phyloP scores from a whole-genome alignment of 1,284 basidiomycete genomes.

The Apiotrichum porosum region DNA sequence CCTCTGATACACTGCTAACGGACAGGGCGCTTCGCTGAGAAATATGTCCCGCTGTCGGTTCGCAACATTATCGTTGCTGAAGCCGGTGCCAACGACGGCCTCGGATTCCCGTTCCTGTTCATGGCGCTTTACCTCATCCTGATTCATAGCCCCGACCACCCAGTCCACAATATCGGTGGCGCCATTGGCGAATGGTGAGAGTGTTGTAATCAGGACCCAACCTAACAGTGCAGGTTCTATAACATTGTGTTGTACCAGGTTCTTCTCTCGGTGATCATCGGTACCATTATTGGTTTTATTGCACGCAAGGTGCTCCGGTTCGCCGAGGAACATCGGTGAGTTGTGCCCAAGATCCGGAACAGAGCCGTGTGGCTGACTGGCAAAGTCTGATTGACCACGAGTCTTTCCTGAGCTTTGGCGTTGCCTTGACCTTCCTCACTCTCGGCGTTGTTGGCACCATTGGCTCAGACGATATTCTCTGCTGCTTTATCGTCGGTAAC shows the following conservation, averaged over 20 bases:
- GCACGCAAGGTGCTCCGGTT: constrained; percentile 37
- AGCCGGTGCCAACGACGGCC: constrained; percentile 60
- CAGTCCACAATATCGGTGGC: constrained; percentile 50
- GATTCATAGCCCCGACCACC: constrained; percentile 51
- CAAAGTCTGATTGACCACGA: constrained; percentile 46
- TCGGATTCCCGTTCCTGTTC: constrained; percentile 92
- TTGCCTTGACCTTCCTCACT: constrained; percentile 56
- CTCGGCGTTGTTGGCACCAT: constrained; percentile 78
- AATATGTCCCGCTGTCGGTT: constrained; percentile 43
- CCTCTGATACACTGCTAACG: no score
- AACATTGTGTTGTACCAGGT: constrained; percentile 52
- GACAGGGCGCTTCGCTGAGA: constrained; percentile 42
- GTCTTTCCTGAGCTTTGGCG: constrained; percentile 44
- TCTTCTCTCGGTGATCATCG: constrained; percentile 68
- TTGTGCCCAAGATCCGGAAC: constrained; percentile 80
- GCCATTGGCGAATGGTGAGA: constrained; percentile 63
- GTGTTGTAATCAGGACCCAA: neutral
- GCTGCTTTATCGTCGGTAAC: constrained; percentile 45
- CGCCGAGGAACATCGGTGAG: constrained; percentile 33
- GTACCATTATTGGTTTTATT: constrained; percentile 66
- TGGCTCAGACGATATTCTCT: constrained; percentile 84
- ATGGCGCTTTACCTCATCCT: constrained; percentile 80
- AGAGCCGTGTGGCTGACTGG: no score
- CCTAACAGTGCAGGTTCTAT: constrained; percentile 34
- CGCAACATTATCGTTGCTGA: constrained; percentile 48